phyloP scores from a whole-genome alignment of 305 asterid genomes.

The Rubia balearica region DNA sequence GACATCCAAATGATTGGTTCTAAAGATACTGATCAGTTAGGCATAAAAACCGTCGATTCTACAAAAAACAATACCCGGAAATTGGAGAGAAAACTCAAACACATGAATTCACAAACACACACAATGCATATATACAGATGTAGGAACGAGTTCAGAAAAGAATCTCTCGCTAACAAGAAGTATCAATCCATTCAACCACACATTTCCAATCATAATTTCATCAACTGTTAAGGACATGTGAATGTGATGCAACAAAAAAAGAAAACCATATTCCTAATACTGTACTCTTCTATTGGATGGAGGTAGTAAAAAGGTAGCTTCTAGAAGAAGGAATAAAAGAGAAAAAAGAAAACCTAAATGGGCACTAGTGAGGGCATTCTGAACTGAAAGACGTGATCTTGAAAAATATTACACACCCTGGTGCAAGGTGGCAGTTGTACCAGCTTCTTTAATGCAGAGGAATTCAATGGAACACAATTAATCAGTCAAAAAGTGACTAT shows the following conservation, averaged over 20 bases:
- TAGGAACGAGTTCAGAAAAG: not conserved
- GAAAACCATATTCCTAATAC: not conserved
- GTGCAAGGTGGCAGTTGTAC: not conserved
- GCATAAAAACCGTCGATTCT: not conserved
- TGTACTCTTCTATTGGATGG: not conserved
- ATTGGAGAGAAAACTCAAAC: not conserved
- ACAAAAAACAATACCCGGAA: too few relatives aligned
- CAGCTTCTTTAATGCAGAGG: slow-evolving; percentile 8
- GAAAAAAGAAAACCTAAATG: not conserved
- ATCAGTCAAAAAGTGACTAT: slow-evolving; percentile 2
- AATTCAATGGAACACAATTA: not conserved
- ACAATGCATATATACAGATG: not conserved
- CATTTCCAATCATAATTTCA: not conserved
- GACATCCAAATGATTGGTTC: too few relatives aligned
- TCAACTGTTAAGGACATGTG: slow-evolving; percentile 1
- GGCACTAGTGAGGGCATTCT: not conserved
- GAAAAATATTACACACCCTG: not conserved
- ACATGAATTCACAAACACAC: not conserved
- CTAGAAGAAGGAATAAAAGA: not conserved
- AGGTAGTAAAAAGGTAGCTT: not conserved
- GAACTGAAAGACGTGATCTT: not conserved
- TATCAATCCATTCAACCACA: not conserved
- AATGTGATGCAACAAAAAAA: not conserved
- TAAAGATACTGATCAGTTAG: not conserved
- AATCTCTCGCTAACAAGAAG: not conserved